Conservation (phyloP, 2,329 filamentous ascomycete species). For the Nannizzia gypsea region DNA sequence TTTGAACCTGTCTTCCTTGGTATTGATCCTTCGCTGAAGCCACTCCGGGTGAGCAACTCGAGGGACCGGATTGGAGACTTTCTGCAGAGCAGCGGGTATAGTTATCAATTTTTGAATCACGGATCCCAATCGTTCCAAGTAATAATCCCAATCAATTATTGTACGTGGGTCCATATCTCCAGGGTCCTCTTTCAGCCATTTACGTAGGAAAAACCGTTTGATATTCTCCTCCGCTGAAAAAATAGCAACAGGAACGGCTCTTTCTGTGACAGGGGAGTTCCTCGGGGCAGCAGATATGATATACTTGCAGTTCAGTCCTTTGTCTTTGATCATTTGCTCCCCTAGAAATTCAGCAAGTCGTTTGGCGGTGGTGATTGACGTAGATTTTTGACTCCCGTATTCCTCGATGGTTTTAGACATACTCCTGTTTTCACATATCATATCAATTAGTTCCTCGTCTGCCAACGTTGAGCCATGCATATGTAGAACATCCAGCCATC, state of each 20-base stretch:
- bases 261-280: conserved; percentile 84
- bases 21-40: conserved; percentile 84
- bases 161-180: conserved; percentile 78
- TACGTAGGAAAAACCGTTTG: conserved; percentile 79
- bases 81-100: conserved; percentile 91
- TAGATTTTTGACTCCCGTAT: conserved; percentile 91
- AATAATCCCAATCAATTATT: conserved; percentile 95
- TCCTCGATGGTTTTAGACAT: conserved; percentile 97
- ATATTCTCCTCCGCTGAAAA: conserved; percentile 86
- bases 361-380: conserved; percentile 95
- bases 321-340: conserved; percentile 98
- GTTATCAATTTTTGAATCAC: conserved; percentile 99
- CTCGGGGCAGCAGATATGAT: conserved; percentile 85
- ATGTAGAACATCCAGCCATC: conserved; percentile 91
- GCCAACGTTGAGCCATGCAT: conserved; percentile 79
- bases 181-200: conserved; percentile 92
- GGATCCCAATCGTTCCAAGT: conserved; percentile 85
- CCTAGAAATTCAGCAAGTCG: conserved; percentile 91
- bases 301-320: conserved; percentile 98
- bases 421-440: conserved; percentile 99
- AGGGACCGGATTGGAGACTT: conserved; percentile 86
- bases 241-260: conserved; percentile 89
- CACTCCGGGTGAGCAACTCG: conserved; percentile 91
- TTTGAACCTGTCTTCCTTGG: conserved; percentile 94
- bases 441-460: conserved; percentile 92